Conservation (phyloP, 768 basidiomycete genomes). For the Pleurotus eryngii region DNA sequence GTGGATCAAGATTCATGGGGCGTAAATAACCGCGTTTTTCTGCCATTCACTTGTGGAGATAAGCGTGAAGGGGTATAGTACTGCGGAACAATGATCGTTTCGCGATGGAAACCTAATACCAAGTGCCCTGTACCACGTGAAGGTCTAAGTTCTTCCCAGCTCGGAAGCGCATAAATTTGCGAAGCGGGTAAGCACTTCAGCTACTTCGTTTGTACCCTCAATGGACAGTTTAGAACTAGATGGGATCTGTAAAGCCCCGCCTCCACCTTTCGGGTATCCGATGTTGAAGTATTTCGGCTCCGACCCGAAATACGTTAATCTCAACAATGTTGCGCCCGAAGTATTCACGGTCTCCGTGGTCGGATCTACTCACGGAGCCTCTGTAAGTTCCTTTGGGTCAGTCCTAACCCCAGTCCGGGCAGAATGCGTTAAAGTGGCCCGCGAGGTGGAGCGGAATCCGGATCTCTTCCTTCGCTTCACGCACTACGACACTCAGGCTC, state of each 20-base stretch:
- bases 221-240: background rate
- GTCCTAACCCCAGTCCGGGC: constrained; percentile 42
- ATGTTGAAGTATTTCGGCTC: constrained; percentile 42
- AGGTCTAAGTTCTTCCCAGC: no score
- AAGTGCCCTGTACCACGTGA: no score
- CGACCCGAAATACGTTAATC: constrained; percentile 34
- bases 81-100: no score
- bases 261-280: constrained; percentile 42
- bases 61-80: no score
- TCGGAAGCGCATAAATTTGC: no score
- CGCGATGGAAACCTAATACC: no score
- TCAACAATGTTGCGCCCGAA: constrained; percentile 38
- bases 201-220: background rate
- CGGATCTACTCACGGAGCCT: constrained; percentile 23
- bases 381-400: constrained; percentile 38
- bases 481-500: constrained; percentile 25
- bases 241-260: constrained; percentile 11
- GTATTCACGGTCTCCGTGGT: constrained; percentile 2
- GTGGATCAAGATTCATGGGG: no score
- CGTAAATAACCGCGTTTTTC: no score
- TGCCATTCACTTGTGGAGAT: no score
- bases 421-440: constrained; percentile 31
- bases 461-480: constrained; percentile 44
- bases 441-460: constrained; percentile 44
- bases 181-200: no score